A percentile compares a stretch with the other conserved stretches of the same genome.
Conservation (phyloP, 352 stramenopile genomes). For the Blastocystis sp. region DNA sequence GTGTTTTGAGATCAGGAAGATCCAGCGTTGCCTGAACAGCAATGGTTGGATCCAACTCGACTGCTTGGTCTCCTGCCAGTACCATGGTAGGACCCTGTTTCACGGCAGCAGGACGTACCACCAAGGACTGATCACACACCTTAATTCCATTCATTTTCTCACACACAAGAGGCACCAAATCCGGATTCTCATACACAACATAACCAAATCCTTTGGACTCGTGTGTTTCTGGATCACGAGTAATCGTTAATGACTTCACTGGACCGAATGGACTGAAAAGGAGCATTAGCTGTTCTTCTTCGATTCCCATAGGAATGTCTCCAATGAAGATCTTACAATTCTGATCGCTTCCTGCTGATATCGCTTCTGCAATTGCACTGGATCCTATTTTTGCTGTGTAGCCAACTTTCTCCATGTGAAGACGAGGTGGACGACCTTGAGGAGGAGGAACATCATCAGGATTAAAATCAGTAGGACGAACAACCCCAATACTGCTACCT, state of each 20-base stretch:
- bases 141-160: slow-evolving; percentile 77
- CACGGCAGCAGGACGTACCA: slow-evolving; percentile 66
- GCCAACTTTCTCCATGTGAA: slow-evolving; percentile 61
- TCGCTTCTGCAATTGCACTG: slow-evolving; percentile 37
- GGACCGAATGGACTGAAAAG: slow-evolving; percentile 78
- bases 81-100: slow-evolving; percentile 17
- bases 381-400: slow-evolving; percentile 34
- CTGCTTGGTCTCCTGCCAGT: slow-evolving; percentile 1
- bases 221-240: slow-evolving; percentile 75
- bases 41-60: slow-evolving; percentile 26
- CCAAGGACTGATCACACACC: slow-evolving; percentile 77
- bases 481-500: slow-evolving; percentile 57
- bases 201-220: slow-evolving; percentile 79
- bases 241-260: slow-evolving; percentile 78
- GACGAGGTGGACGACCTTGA: slow-evolving; percentile 20
- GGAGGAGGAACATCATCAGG: slow-evolving; percentile 40
- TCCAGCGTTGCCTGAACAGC: slow-evolving; percentile 18
- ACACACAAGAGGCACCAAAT: slow-evolving; percentile 69
- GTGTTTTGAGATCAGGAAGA: slow-evolving; percentile 39
- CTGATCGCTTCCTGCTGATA: slow-evolving; percentile 71
- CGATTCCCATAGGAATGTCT: slow-evolving; percentile 77
- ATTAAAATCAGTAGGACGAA: slow-evolving; percentile 44
- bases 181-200: slow-evolving; percentile 78
- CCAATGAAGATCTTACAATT: slow-evolving; percentile 82
- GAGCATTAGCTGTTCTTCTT: slow-evolving; percentile 76